Conservation (phyloP, 345 rosid species). For the Streptanthus diversifolius region DNA sequence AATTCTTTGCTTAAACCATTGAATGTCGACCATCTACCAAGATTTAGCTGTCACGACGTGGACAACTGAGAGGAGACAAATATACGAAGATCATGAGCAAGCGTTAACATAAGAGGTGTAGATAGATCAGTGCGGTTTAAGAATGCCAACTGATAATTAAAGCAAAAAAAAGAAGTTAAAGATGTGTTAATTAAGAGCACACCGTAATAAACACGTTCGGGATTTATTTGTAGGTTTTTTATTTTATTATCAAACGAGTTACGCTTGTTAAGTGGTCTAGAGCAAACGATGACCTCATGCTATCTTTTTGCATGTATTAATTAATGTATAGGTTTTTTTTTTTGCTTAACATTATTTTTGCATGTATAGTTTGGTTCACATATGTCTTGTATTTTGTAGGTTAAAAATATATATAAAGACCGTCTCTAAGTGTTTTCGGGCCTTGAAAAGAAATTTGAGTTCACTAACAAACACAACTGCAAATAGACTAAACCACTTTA, state of each 20-base stretch:
- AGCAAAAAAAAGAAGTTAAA: background rate
- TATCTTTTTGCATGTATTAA: background rate
- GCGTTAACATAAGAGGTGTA: background rate
- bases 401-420: no score
- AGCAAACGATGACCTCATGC: background rate
- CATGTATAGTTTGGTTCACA: background rate
- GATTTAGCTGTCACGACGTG: background rate
- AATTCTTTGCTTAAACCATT: background rate
- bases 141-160: background rate
- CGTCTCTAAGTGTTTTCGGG: no score
- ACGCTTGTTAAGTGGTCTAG: background rate
- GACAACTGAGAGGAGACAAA: background rate
- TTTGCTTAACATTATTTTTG: no score
- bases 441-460: no score
- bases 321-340: no score
- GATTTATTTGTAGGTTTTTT: no score
- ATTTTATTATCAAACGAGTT: no score
- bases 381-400: no score
- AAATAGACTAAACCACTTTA: no score
- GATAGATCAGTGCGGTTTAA: background rate
- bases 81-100: background rate
- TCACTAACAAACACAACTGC: background rate
- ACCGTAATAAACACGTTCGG: no score
- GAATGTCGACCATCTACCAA: background rate
- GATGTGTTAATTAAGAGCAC: background rate